A percentile compares a stretch with the other conserved stretches of the same genome.
Evolutionary conservation across 164 flowering plant species (phyloP).

Genomic region (Magnolia sinica): DNA sequence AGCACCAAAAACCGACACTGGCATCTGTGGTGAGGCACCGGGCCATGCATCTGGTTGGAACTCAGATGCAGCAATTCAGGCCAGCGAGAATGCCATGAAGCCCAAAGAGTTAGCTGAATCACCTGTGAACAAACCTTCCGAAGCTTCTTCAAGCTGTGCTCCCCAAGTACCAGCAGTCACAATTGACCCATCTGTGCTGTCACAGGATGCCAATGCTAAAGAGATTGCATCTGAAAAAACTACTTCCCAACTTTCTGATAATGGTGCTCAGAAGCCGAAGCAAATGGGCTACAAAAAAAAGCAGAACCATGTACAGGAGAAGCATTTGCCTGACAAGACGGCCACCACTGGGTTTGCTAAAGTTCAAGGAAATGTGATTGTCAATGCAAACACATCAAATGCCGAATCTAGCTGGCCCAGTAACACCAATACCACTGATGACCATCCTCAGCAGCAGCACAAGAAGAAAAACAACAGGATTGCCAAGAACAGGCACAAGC

Average conservation of each 20-base stretch:
- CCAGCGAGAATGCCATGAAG: conserved; percentile 12
- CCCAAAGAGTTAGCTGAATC: conserved; percentile 22
- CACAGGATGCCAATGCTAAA: conserved; percentile 18
- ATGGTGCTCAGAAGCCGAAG: conserved; percentile 40
- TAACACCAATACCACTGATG: conserved; percentile 20
- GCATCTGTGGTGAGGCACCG: conserved; percentile 15
- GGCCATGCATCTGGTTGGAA: conserved; percentile 13
- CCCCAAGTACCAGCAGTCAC: conserved; percentile 17
- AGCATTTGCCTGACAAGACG: conserved; percentile 28
- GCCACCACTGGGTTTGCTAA: conserved; percentile 23
- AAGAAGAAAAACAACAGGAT: conserved; percentile 51
- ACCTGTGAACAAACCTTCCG: conserved; percentile 9
- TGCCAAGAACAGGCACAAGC: conserved; percentile 59
- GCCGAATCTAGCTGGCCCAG: conserved; percentile 22
- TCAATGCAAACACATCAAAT: conserved; percentile 20
- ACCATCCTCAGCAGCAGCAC: conserved; percentile 35
- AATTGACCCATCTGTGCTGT: conserved; percentile 20
- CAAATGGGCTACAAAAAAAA: conserved; percentile 46
- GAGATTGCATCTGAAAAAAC: conserved; percentile 15
- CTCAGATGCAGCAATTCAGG: conserved; percentile 16
- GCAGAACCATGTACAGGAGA: conserved; percentile 37
- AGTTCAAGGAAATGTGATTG: conserved; percentile 17
- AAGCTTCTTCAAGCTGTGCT: conserved; percentile 22
- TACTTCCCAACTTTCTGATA: conserved; percentile 29
- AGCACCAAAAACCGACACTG: conserved; percentile 5